Evolutionary conservation across 2,329 filamentous ascomycete genomes (phyloP).

Genomic region (Fusarium transvaalense): DNA sequence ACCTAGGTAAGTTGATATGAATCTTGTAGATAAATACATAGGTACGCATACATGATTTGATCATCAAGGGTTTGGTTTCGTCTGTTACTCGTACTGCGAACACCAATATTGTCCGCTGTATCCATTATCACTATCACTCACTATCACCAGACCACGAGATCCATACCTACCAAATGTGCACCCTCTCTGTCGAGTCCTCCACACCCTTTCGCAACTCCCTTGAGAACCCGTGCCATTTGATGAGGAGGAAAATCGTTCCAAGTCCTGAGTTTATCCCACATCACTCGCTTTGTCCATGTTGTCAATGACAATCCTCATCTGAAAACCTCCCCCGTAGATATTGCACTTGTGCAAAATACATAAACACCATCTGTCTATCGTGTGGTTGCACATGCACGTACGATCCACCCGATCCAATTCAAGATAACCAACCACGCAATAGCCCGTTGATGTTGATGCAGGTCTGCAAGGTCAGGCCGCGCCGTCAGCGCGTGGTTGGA

Average conservation of each 20-base stretch:
- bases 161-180: slow-evolving; percentile 29
- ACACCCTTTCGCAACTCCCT: slow-evolving; percentile 29
- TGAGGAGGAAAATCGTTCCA: neutral
- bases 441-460: slow-evolving; percentile 36
- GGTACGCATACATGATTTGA: neutral
- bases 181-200: slow-evolving; percentile 13
- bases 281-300: neutral
- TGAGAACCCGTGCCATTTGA: slow-evolving; percentile 12
- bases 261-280: slow-evolving; percentile 5
- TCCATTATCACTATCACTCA: slow-evolving; percentile 30
- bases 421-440: slow-evolving; percentile 31
- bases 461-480: slow-evolving; percentile 41
- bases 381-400: slow-evolving; percentile 30
- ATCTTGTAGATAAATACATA: neutral
- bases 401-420: slow-evolving; percentile 37
- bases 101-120: slow-evolving; percentile 11
- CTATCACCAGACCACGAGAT: slow-evolving; percentile 36
- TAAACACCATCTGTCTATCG: slow-evolving; percentile 18
- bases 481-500: slow-evolving; percentile 37
- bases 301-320: neutral
- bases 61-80: no score
- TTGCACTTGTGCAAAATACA: neutral
- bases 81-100: neutral
- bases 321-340: neutral
- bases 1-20: slow-evolving; percentile 9